These are phyloP conservation scores for Casuarina cunninghamiana DNA, from an alignment of 306 rosid species.

Conservation along the genomic window DNA sequence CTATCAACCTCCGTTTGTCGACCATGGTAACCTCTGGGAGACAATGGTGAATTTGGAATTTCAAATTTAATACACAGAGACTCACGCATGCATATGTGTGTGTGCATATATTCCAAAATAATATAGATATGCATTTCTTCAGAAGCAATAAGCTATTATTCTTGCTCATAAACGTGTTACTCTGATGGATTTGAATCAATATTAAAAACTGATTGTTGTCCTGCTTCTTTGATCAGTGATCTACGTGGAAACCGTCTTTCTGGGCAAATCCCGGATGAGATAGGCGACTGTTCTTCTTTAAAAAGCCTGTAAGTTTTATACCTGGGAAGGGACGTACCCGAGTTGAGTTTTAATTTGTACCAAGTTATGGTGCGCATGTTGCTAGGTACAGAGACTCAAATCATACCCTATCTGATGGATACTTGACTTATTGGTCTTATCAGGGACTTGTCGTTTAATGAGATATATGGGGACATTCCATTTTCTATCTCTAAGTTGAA, in stretches of 20 bases:
- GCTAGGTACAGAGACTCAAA: not conserved
- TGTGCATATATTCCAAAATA: not conserved
- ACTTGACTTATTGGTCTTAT: not conserved
- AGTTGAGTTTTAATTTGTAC: conserved; percentile 6
- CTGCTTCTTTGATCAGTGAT: conserved; percentile 56
- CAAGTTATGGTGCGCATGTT: conserved; percentile 5
- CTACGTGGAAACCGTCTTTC: conserved; percentile 72
- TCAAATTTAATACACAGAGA: not conserved
- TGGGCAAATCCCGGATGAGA: conserved; percentile 99
- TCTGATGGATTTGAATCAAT: not conserved
- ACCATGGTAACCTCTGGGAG: not conserved
- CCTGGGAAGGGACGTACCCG: not conserved
- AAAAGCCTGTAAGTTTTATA: conserved; percentile 54
- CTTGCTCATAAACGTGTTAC: not conserved
- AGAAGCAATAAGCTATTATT: not conserved
- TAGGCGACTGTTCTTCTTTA: conserved; percentile 87
- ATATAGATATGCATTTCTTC: not conserved
- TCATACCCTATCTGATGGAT: not conserved
- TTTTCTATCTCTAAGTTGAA: conserved; percentile 91
- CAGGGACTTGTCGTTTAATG: conserved; percentile 85
- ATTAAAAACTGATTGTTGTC: not conserved
- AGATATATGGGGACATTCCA: conserved; percentile 87
- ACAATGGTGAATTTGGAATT: not conserved
- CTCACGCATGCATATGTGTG: not conserved
- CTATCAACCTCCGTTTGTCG: conserved; percentile 1